Evolutionary conservation across 2,329 filamentous ascomycete genomes (phyloP).

Genomic region (Exophiala sp.): DNA sequence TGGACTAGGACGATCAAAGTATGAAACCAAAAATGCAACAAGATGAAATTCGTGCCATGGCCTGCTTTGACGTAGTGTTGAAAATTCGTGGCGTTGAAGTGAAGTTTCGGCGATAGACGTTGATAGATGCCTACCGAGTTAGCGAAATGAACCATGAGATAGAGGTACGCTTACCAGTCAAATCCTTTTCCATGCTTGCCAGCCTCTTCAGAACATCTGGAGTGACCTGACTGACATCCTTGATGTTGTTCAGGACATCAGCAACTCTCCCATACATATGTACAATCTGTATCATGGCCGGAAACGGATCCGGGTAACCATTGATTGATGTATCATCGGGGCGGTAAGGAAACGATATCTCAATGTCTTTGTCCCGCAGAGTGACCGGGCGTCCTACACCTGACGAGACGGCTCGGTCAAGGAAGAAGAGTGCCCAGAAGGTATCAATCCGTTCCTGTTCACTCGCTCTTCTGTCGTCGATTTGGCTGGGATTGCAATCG

Average conservation of each 20-base stretch:
- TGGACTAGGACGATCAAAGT: conserved; percentile 28
- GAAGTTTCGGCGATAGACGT: conserved; percentile 64
- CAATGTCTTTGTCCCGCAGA: conserved; percentile 76
- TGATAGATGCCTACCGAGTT: conserved; percentile 56
- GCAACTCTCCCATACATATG: conserved; percentile 80
- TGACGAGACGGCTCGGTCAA: conserved; percentile 81
- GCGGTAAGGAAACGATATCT: conserved; percentile 61
- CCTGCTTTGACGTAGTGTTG: conserved; percentile 74
- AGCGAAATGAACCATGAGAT: conserved; percentile 3
- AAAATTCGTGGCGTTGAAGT: conserved; percentile 82
- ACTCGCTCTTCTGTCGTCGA: conserved; percentile 44
- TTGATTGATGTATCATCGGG: conserved; percentile 50
- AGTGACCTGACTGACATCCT: conserved; percentile 66
- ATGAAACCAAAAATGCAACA: conserved; percentile 60
- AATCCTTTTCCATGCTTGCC: conserved; percentile 69
- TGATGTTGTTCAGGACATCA: conserved; percentile 76
- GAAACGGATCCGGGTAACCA: conserved; percentile 71
- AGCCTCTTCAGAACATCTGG: conserved; percentile 66
- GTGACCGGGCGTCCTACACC: conserved; percentile 80
- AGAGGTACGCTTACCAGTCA: conserved; percentile 55
- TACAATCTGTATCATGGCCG: conserved; percentile 73
- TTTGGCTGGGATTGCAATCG: conserved; percentile 28
- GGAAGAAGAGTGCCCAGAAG: conserved; percentile 83
- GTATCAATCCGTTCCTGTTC: conserved; percentile 81
- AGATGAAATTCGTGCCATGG: conserved; percentile 78